These are phyloP conservation scores for Xylaria hypoxylon DNA, from an alignment of 2,329 filamentous ascomycete species.

Conservation along the genomic window DNA sequence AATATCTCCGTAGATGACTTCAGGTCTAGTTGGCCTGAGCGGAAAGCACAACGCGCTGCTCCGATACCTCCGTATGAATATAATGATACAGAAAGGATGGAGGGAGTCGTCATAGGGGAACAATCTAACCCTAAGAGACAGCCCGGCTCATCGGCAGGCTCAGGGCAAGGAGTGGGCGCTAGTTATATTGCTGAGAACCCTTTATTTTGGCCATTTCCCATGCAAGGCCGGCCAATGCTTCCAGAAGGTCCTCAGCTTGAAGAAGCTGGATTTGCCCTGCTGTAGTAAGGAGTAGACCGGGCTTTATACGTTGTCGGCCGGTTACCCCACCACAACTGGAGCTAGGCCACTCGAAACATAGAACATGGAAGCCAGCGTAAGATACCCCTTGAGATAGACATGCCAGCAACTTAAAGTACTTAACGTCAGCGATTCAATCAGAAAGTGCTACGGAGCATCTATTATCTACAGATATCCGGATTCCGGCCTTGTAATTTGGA, in stretches of 20 bases:
- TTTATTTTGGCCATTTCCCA: conserved; percentile 70
- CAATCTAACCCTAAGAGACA: conserved; percentile 2
- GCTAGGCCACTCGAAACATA: conserved; percentile 1
- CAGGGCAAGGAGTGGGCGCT: conserved; percentile 32
- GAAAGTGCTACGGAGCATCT: background rate
- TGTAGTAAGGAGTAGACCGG: conserved; percentile 45
- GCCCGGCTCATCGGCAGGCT: conserved; percentile 1
- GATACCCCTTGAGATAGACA: conserved; percentile 32
- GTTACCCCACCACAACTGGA: background rate
- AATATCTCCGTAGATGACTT: conserved; percentile 62
- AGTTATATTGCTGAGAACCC: conserved; percentile 56
- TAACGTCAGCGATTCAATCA: conserved; percentile 10
- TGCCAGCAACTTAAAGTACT: conserved; percentile 9
- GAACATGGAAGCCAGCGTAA: conserved; percentile 27
- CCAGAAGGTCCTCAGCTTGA: conserved; percentile 60
- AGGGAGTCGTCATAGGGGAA: conserved; percentile 39
- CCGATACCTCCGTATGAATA: conserved; percentile 33
- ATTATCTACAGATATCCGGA: conserved; percentile 11
- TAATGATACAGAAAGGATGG: conserved; percentile 41
- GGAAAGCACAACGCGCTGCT: conserved; percentile 25
- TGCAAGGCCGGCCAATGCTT: conserved; percentile 68
- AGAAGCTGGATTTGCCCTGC: conserved; percentile 63
- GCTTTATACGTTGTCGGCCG: background rate
- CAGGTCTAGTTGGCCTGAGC: conserved; percentile 59
- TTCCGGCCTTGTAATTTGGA: background rate